Percentiles rank a stretch among this genome's conserved stretches.
These are phyloP conservation scores for Emydomyces testavorans DNA, from an alignment of 2,329 filamentous ascomycete genomes.

Conservation along the genomic window DNA sequence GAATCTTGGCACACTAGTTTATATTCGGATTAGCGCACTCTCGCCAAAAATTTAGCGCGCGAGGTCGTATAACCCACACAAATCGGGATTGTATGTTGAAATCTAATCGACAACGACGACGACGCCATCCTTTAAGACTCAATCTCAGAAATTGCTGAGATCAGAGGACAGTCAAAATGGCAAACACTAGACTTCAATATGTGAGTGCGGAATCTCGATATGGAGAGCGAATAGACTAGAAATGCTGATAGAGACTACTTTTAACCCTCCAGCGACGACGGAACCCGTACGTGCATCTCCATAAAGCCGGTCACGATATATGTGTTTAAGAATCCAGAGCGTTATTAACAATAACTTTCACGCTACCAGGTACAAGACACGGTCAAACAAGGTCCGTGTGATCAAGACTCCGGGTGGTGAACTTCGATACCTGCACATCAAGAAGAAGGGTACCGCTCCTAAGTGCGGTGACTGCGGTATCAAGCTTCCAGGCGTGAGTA, in stretches of 20 bases:
- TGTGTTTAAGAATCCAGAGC: constrained; percentile 10
- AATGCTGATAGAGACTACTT: constrained; percentile 23
- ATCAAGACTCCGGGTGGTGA: constrained; percentile 94
- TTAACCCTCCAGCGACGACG: constrained; percentile 53
- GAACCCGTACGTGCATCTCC: constrained; percentile 55
- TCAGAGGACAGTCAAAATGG: constrained; percentile 41
- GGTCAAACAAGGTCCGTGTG: constrained; percentile 90
- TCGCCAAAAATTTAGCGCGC: constrained; percentile 29
- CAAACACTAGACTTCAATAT: constrained; percentile 43
- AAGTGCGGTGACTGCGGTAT: constrained; percentile 99
- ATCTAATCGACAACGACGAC: constrained; percentile 34
- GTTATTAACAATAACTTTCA: constrained; percentile 25
- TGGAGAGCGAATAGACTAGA: background rate
- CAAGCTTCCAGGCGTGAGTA: constrained; percentile 95
- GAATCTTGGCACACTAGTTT: constrained; percentile 19
- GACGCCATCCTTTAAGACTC: constrained; percentile 32
- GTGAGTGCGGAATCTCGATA: constrained; percentile 24
- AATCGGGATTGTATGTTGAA: constrained; percentile 29
- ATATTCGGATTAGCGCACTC: constrained; percentile 22
- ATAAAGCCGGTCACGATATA: background rate
- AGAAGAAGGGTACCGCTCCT: constrained; percentile 96
- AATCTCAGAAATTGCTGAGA: constrained; percentile 29
- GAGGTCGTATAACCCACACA: constrained; percentile 33
- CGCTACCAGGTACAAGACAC: constrained; percentile 78
- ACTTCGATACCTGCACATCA: constrained; percentile 95